A percentile compares a stretch with the other conserved stretches of the same genome.
Conservation (phyloP, 306 rosid species). For the Vigna nakashimae region DNA sequence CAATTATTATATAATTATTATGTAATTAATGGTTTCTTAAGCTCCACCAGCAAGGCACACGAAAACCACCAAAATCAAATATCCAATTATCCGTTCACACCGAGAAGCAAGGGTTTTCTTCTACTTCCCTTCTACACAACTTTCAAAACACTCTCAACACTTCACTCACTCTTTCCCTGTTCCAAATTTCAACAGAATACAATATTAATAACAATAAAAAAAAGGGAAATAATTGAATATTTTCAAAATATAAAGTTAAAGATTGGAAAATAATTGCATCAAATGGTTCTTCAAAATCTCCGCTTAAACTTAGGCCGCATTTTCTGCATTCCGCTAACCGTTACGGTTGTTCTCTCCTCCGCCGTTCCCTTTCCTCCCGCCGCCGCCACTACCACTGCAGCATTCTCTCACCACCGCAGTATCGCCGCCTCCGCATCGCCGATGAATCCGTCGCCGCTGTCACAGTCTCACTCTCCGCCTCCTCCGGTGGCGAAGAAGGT, state of each 20-base stretch:
- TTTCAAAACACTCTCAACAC: not conserved
- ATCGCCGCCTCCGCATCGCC: constrained; percentile 36
- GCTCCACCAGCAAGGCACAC: not conserved
- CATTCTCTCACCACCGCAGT: constrained; percentile 15
- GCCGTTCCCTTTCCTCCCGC: constrained; percentile 33
- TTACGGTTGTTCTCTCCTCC: constrained; percentile 42
- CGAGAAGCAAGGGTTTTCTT: not conserved
- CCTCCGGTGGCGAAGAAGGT: constrained; percentile 90
- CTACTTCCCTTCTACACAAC: not conserved
- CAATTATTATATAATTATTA: no score
- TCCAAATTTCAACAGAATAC: not conserved
- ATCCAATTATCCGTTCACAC: not conserved
- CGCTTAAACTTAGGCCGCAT: constrained; percentile 32
- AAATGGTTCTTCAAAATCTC: constrained; percentile 36
- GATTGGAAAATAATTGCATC: not conserved
- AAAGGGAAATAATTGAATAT: not conserved
- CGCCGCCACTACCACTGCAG: constrained; percentile 16
- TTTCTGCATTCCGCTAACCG: constrained; percentile 45
- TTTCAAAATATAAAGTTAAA: not conserved
- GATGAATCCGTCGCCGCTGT: constrained; percentile 40
- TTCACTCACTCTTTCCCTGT: not conserved
- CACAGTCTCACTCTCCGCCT: constrained; percentile 46
- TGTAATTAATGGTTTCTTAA: no score
- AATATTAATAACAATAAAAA: not conserved
- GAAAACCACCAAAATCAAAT: no score